Conservation (phyloP, 768 basidiomycete species). For the Boletus sp. region DNA sequence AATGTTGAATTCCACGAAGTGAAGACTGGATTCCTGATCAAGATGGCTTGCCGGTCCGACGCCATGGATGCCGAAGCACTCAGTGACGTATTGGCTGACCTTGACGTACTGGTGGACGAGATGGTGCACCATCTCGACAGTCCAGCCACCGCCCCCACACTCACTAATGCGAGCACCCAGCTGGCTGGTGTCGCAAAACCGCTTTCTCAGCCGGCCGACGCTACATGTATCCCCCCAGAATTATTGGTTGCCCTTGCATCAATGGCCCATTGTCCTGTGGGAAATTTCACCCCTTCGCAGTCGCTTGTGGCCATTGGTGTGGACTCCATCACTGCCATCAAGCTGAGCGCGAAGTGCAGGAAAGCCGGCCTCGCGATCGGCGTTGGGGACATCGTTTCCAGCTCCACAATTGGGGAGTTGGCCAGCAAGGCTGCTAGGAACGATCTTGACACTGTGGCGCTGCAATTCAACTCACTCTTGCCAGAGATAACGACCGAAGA, state of each 20-base stretch:
- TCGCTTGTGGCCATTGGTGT: slow-evolving; percentile 42
- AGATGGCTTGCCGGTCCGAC: slow-evolving; percentile 34
- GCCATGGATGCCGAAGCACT: slow-evolving; percentile 28
- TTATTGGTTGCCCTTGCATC: slow-evolving; percentile 11
- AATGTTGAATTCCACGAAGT: slow-evolving; percentile 41
- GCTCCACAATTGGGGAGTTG: slow-evolving; percentile 35
- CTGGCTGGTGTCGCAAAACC: not conserved
- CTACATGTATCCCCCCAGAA: slow-evolving; percentile 4
- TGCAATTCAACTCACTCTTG: not conserved
- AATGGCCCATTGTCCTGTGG: slow-evolving; percentile 26
- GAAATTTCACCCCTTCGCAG: slow-evolving; percentile 32
- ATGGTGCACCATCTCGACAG: slow-evolving; percentile 21
- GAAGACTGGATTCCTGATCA: slow-evolving; percentile 30
- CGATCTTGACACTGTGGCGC: not conserved
- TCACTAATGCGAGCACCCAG: not conserved
- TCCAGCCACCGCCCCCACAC: slow-evolving; percentile 1
- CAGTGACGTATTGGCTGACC: slow-evolving; percentile 5
- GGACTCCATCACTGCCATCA: slow-evolving; percentile 50
- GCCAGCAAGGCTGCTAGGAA: slow-evolving; percentile 6
- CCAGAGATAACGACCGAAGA: slow-evolving; percentile 12
- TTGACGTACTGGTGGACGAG: slow-evolving; percentile 19
- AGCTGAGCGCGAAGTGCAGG: slow-evolving; percentile 39
- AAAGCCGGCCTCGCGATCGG: slow-evolving; percentile 32
- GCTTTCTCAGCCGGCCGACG: not conserved
- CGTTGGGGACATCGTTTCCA: slow-evolving; percentile 41